Evolutionary conservation across 306 rosid genomes (phyloP).

Genomic region (Pachyrhizus erosus): DNA sequence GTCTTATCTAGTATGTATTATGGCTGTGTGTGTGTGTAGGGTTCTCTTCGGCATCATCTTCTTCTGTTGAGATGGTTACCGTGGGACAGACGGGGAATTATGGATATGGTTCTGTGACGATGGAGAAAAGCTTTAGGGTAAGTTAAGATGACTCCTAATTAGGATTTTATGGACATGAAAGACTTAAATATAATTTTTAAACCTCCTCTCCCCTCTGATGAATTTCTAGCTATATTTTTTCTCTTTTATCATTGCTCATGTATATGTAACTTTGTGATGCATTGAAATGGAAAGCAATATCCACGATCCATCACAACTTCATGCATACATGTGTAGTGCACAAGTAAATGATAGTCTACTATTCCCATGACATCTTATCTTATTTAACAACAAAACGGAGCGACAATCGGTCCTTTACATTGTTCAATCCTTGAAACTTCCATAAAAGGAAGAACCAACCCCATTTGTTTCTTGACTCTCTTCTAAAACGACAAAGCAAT

Average conservation of each 20-base stretch:
- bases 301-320: conserved; percentile 30
- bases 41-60: conserved; percentile 60
- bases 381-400: conserved; percentile 34
- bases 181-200: neutral
- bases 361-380: conserved; percentile 33
- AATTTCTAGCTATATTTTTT: neutral
- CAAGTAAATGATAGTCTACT: conserved; percentile 22
- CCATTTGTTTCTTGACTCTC: neutral
- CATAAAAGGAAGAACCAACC: conserved; percentile 36
- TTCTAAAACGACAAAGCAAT: neutral
- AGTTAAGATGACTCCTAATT: conserved; percentile 38
- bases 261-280: conserved; percentile 20
- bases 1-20: neutral
- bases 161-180: neutral
- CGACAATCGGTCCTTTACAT: conserved; percentile 3
- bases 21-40: conserved; percentile 39
- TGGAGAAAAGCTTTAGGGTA: conserved; percentile 92
- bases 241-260: neutral
- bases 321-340: conserved; percentile 42
- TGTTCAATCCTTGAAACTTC: conserved; percentile 44
- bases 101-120: conserved; percentile 75
- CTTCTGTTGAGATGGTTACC: conserved; percentile 63
- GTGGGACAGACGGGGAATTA: conserved; percentile 72
- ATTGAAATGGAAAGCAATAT: conserved; percentile 33
- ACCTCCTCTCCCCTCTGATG: neutral